phyloP scores from a whole-genome alignment of 768 basidiomycete genomes.

The Gyrodon lividus region DNA sequence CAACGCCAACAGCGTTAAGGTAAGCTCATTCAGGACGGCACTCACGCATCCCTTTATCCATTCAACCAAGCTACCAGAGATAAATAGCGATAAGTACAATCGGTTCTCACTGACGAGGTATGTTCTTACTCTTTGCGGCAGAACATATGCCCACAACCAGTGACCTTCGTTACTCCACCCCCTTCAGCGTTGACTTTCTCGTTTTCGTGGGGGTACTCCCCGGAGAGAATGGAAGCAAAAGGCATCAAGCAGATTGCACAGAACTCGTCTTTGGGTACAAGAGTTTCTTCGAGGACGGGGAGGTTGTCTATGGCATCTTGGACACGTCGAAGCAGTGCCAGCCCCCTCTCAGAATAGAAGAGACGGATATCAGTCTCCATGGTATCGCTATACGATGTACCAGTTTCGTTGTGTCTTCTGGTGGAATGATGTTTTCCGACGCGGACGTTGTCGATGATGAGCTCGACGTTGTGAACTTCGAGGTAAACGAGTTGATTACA shows the following conservation, averaged over 20 bases:
- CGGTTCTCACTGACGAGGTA: not conserved
- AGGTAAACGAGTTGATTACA: slow-evolving; percentile 18
- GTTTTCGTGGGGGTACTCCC: slow-evolving; percentile 13
- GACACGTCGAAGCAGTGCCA: slow-evolving; percentile 28
- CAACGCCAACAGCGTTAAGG: not conserved
- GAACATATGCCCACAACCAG: slow-evolving; percentile 64
- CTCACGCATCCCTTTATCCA: slow-evolving; percentile 63
- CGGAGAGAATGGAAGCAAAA: slow-evolving; percentile 45
- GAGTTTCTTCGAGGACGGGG: slow-evolving; percentile 40
- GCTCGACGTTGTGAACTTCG: slow-evolving; percentile 3
- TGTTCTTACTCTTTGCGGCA: slow-evolving; percentile 59
- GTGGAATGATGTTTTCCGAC: not conserved
- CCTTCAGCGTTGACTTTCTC: slow-evolving; percentile 10
- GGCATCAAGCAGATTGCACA: slow-evolving; percentile 67
- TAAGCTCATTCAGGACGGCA: not conserved
- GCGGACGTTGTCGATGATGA: not conserved
- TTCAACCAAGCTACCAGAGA: slow-evolving; percentile 48
- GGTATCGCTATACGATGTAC: not conserved
- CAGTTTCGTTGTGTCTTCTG: not conserved
- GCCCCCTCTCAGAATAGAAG: slow-evolving; percentile 13
- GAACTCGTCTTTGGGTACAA: slow-evolving; percentile 47
- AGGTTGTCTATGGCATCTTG: slow-evolving; percentile 41
- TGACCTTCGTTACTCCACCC: slow-evolving; percentile 53
- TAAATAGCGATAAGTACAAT: not conserved
- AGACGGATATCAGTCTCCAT: slow-evolving; percentile 14